Evolutionary conservation across 2,329 filamentous ascomycete species (phyloP).

Genomic region (Pseudogymnoascus sp.): DNA sequence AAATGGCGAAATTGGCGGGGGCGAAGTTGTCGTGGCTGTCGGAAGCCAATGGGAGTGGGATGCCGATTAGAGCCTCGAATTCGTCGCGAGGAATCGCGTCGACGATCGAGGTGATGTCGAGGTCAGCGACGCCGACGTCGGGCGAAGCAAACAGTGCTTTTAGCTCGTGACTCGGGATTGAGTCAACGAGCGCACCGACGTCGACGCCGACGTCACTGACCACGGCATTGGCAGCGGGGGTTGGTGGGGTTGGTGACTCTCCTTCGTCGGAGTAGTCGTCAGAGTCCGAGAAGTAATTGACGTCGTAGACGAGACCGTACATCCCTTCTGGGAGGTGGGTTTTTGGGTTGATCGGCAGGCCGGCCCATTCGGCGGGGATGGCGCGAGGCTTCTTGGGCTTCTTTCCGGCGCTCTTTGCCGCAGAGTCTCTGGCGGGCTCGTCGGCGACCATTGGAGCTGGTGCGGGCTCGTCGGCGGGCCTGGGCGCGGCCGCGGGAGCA

Average conservation of each 20-base stretch:
- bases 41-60: background rate
- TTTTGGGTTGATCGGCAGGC: background rate
- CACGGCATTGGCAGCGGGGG: background rate
- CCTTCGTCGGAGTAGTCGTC: background rate
- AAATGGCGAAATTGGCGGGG: conserved; percentile 1
- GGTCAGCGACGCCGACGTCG: conserved; percentile 27
- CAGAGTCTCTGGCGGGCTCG: background rate
- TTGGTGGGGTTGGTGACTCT: background rate
- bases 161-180: conserved; percentile 6
- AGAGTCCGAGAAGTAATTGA: background rate
- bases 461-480: background rate
- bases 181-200: background rate
- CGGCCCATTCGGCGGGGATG: background rate
- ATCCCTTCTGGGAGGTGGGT: background rate
- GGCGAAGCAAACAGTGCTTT: conserved; percentile 38
- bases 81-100: conserved; percentile 7
- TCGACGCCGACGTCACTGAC: background rate
- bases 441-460: background rate
- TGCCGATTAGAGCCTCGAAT: background rate
- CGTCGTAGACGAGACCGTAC: background rate
- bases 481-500: background rate
- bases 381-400: background rate
- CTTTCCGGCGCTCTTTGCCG: background rate
- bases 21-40: background rate
- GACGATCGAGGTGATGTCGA: conserved; percentile 13